Base-by-base conservation (phyloP, 75 land plant genomes). In the Azolla pinnata region DNA sequence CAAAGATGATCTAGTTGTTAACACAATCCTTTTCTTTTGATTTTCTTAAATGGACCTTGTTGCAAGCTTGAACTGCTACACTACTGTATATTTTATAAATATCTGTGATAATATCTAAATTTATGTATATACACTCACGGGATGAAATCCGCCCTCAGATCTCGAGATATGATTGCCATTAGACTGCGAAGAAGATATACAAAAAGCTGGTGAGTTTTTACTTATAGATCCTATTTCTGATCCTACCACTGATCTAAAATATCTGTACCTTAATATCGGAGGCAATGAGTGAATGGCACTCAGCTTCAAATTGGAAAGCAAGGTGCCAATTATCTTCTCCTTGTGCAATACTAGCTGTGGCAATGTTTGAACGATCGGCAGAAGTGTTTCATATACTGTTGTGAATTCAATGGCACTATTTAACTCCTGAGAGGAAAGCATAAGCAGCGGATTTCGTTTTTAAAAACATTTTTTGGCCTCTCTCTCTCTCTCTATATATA, bases 361-460 rank as follows among this genome's bases (percentile, higher is more conserved):
- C 49, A 93, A 56, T 0, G 96, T 93, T 53, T 93, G 96, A n/a
- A 88, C 83, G 54, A 80, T 45, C 9, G 96, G 98, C 65, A 85
- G 44, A 64, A 83, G 72, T 58, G 77, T 74, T 59, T 79, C 90
- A 33, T 85, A 93, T 32, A 85, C 74, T 26, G 81, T 70, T 46
- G 83, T 81, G 58, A 93, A 93, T 49, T 88, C 90, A 61, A 83
- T 90, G 1, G 98, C 87, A 54, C 85, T 82, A 66, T 93, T 93
- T 40, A 88, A 61, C 64, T 93, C 98, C 93, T 77, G 83, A 66
- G 46, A 42, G 38, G 35, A 12, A 57, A 31, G 25, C 48, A 58
- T 12, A 4, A n/a, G n/a, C n/a, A n/a, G n/a, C n/a, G n/a, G n/a
- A n/a, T n/a, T n/a, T n/a, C n/a, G n/a, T n/a, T n/a, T n/a, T n/a